These are phyloP conservation scores for Picea sitchensis DNA, from an alignment of 75 land plant species.

Conservation along the genomic window DNA sequence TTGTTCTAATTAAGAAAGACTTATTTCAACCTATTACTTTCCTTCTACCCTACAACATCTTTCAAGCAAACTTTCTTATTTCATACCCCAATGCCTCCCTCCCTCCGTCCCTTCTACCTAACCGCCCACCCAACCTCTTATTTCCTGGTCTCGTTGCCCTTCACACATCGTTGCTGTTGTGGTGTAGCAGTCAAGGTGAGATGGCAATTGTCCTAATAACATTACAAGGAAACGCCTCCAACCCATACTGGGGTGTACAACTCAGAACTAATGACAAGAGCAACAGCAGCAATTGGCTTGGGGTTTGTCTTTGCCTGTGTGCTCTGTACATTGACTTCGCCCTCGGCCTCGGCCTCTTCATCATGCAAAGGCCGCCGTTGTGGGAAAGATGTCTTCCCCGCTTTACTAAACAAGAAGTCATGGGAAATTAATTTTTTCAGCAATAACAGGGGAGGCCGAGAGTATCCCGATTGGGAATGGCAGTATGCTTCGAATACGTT, in stretches of 20 bases:
- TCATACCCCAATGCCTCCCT: background rate
- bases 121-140: no score
- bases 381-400: background rate
- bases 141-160: no score
- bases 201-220: background rate
- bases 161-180: background rate
- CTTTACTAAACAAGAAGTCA: no score
- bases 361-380: background rate
- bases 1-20: background rate
- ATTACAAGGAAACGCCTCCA: no score
- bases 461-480: background rate
- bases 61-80: background rate
- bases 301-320: no score
- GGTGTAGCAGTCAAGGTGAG: background rate
- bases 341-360: background rate
- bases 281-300: no score
- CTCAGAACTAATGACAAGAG: no score
- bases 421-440: background rate
- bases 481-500: conserved; percentile 15
- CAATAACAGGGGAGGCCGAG: background rate
- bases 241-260: no score
- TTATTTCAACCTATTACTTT: background rate
- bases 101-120: background rate
- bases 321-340: background rate
- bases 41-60: background rate